A percentile compares a stretch with the other conserved stretches of the same genome.
Conservation (phyloP, 1,284 basidiomycete genomes). For the Taiwanofungus camphoratus region DNA sequence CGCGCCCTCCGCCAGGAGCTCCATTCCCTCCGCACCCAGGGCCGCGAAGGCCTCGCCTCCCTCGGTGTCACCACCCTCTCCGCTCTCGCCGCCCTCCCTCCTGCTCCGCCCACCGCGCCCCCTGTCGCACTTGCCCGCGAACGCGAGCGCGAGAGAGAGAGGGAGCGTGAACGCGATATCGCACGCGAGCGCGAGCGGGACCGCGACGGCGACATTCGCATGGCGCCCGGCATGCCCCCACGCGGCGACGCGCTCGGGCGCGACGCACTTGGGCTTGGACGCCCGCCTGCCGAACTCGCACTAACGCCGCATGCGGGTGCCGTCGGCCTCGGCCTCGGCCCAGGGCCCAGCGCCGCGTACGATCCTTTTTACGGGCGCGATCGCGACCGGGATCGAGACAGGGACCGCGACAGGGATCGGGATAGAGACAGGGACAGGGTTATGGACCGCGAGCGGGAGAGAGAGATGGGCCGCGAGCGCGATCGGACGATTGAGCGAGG, state of each 20-base stretch:
- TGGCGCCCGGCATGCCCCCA: slow-evolving; percentile 13
- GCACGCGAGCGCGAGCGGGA: slow-evolving; percentile 30
- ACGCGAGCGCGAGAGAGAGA: slow-evolving; percentile 28
- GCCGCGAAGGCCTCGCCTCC: slow-evolving; percentile 34
- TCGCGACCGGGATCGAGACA: slow-evolving; percentile 25
- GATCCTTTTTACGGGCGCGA: slow-evolving; percentile 26
- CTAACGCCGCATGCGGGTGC: slow-evolving; percentile 23
- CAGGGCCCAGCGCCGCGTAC: slow-evolving; percentile 24
- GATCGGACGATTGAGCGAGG: slow-evolving; percentile 16
- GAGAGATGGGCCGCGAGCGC: slow-evolving; percentile 26
- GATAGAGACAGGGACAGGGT: slow-evolving; percentile 31
- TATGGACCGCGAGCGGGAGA: slow-evolving; percentile 27
- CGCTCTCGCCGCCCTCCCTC: no score
- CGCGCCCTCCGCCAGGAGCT: slow-evolving; percentile 28
- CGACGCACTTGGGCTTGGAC: slow-evolving; percentile 23
- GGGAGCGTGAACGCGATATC: slow-evolving; percentile 29
- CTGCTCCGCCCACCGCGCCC: no score
- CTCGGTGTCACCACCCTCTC: no score
- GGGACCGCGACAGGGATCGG: slow-evolving; percentile 30
- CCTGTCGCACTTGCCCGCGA: slow-evolving; percentile 26
- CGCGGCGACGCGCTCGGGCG: slow-evolving; percentile 22
- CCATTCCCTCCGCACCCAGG: slow-evolving; percentile 28
- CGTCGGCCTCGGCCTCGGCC: slow-evolving; percentile 25
- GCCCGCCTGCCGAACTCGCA: slow-evolving; percentile 21
- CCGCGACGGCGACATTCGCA: slow-evolving; percentile 23